These are phyloP conservation scores for Cryptosporidium muris DNA, from an alignment of 169 alveolate genomes.

Conservation along the genomic window DNA sequence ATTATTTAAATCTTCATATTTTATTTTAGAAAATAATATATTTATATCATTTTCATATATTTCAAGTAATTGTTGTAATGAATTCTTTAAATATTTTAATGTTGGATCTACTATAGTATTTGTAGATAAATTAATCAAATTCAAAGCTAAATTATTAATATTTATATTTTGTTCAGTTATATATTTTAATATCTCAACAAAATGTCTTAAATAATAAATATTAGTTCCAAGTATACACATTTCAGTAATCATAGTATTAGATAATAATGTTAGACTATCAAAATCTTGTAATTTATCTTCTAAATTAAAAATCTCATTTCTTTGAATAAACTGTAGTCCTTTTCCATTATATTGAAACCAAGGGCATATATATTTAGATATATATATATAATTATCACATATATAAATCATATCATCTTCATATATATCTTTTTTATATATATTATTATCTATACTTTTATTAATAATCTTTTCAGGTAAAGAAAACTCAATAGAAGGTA, in stretches of 20 bases:
- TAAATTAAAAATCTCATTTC: neutral
- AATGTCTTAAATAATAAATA: constrained; percentile 23
- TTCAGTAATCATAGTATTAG: constrained; percentile 6
- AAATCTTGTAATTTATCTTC: too few species aligned
- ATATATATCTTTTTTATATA: constrained; percentile 10
- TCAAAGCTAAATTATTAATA: neutral
- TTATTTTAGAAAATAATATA: neutral
- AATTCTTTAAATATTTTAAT: neutral
- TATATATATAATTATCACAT: neutral
- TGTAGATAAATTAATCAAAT: neutral
- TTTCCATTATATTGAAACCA: constrained; percentile 43
- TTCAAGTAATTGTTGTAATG: constrained; percentile 2
- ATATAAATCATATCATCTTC: constrained; percentile 3
- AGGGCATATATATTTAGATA: constrained; percentile 16
- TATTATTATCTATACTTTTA: neutral
- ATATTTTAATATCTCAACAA: constrained; percentile 3
- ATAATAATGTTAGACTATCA: constrained; percentile 6
- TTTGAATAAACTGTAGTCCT: constrained; percentile 7
- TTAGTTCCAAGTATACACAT: constrained; percentile 42
- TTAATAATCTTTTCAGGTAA: constrained; percentile 3
- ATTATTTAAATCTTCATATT: neutral
- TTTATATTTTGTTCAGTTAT: neutral
- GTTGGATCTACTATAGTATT: constrained; percentile 4
- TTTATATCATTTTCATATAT: constrained; percentile 7
- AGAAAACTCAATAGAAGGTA: constrained; percentile 33